Evolutionary conservation across 1,284 basidiomycete genomes (phyloP), one percentile per base, ranked within the genome.

Genomic region (Ustilago shanxiensis): DNA sequence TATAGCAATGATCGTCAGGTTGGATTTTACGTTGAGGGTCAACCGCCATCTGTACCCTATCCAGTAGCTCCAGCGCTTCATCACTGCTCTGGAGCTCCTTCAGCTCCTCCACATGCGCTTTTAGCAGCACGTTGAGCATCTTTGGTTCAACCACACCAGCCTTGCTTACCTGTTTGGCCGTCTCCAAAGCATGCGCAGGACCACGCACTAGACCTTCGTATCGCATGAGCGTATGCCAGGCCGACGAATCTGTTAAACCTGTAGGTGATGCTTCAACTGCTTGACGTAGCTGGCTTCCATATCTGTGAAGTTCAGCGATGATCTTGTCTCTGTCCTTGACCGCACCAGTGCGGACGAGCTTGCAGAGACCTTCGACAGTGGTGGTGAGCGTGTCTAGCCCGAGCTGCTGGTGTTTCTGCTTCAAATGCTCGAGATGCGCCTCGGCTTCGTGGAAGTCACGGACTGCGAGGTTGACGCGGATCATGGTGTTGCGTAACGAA

Each of bases 41-140:
- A 35, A 72, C 61, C 1, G 59, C 51, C 1, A 41, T 24, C 10
- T 44, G 49, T 16, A 81, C 45, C 9, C 51, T 31, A 10, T 72
- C 62, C 26, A 82, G 22, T 4, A 80, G 54, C 20, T 56, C 63
- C 14, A 82, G 61, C 14, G 79, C 79, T 24, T 79, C 80, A 56
- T 82, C 80, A 59, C 80, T 79, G 31, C 66, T 74, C 33, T 72
- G 57, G 0, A 77, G 44, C 14, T 66, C 57, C 14, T 55, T 60
- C 11, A 69, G 57, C 59, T 71, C 66, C 13, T 67, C 54, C 1
- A 31, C 20, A 29, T 77, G 75, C 11, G 64, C 45, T 1, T 65
- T 65, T 16, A 78, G 45, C 26, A 82, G 58, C 22, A 64, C 22
- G 4, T 47, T 44, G 31, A 79, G 5, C 0, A 67, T 70, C 14